Evolutionary conservation across 805 yeast genomes (phyloP).

Genomic region (Pachysolen tannophilus): DNA sequence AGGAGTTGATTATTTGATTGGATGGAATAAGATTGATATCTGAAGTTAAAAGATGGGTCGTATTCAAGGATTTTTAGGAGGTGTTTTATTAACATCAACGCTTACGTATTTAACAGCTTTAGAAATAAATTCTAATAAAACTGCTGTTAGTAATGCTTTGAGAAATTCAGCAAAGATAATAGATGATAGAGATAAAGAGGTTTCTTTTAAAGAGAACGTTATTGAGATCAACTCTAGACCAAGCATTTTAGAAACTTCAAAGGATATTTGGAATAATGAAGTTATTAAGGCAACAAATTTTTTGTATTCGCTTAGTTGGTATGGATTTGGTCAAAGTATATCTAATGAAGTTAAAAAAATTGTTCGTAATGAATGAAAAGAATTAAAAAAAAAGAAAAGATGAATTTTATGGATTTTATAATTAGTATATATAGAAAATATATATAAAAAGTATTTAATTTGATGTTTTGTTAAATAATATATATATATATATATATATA

Average conservation of each 20-base stretch:
- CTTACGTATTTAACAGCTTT: conserved; percentile 53
- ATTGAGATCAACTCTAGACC: conserved; percentile 37
- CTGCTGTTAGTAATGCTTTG: conserved; percentile 37
- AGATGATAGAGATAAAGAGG: conserved; percentile 43
- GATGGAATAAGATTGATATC: neutral
- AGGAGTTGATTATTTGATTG: neutral
- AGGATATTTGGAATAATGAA: conserved; percentile 77
- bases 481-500: no score
- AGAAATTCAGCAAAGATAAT: conserved; percentile 40
- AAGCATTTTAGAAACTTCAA: conserved; percentile 48
- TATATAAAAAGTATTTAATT: conserved; percentile 1
- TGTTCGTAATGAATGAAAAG: no score
- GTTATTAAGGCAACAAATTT: conserved; percentile 56
- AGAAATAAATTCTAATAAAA: conserved; percentile 42
- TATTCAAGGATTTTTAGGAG: conserved; percentile 49
- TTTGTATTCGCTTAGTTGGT: conserved; percentile 48
- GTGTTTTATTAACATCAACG: conserved; percentile 55
- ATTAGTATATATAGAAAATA: conserved; percentile 1
- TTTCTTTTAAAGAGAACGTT: conserved; percentile 36
- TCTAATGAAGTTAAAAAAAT: conserved; percentile 21
- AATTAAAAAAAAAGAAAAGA: no score
- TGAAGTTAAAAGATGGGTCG: conserved; percentile 28
- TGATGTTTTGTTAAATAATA: no score
- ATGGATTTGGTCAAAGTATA: conserved; percentile 28
- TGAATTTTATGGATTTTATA: conserved; percentile 9